Evolutionary conservation across 225 moss, liverwort and hornwort genomes (phyloP).

Genomic region (Neckera pumila): DNA sequence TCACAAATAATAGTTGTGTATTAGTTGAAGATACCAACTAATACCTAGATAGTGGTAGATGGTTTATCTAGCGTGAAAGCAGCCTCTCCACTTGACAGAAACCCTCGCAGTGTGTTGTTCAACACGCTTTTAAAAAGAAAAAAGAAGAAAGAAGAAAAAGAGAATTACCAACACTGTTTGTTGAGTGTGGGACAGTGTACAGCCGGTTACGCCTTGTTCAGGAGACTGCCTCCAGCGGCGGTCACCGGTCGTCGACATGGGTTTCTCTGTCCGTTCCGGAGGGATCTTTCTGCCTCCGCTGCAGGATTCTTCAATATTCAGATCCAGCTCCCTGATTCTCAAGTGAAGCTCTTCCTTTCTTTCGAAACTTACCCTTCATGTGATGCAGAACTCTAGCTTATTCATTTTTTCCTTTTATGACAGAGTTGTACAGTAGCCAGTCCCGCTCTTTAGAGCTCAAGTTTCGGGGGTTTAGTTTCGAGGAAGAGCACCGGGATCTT

Average conservation of each 20-base stretch:
- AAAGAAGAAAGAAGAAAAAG: no score
- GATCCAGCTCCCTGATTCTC: not conserved
- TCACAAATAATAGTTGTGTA: no score
- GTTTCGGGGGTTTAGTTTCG: not conserved
- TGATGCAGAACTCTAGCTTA: not conserved
- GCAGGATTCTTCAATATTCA: not conserved
- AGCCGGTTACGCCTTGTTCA: not conserved
- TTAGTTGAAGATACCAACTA: no score
- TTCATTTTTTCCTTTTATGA: no score
- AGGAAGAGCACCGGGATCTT: not conserved
- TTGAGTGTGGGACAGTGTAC: no score
- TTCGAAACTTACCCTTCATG: not conserved
- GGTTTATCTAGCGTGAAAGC: no score
- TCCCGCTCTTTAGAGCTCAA: not conserved
- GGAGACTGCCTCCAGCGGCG: not conserved
- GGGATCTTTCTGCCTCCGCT: not conserved
- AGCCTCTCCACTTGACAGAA: no score
- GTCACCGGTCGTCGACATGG: not conserved
- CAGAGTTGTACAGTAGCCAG: not conserved
- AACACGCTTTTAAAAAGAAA: not conserved
- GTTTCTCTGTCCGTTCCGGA: not conserved
- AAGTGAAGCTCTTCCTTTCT: not conserved
- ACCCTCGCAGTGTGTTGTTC: no score
- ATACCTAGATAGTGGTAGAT: fast-evolving
- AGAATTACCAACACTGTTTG: no score